These are phyloP conservation scores for Geosiphon pyriformis DNA, from an alignment of 192 early-diverging fungal genomes.

Conservation along the genomic window DNA sequence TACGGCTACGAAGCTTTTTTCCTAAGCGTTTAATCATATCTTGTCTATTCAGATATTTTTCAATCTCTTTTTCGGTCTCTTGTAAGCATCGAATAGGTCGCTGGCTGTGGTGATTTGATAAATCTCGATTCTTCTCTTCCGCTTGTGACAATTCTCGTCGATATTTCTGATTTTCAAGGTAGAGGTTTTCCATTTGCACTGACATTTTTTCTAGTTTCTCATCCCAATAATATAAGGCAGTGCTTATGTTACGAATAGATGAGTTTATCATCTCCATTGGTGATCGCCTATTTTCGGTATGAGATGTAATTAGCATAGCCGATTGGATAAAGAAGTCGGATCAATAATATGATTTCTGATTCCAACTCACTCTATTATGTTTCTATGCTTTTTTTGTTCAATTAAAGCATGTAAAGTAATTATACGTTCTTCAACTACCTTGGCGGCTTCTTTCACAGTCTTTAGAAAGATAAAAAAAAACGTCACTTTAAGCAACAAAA, in stretches of 20 bases:
- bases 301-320: background rate
- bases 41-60: background rate
- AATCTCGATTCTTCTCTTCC: background rate
- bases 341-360: too few relatives aligned
- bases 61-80: background rate
- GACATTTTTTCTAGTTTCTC: background rate
- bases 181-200: background rate
- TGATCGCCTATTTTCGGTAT: background rate
- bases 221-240: background rate
- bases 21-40: background rate
- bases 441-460: slow-evolving; percentile 4
- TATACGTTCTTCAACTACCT: slow-evolving; percentile 13
- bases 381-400: slow-evolving; percentile 10
- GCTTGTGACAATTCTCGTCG: background rate
- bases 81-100: background rate
- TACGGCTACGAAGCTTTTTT: background rate
- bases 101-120: background rate
- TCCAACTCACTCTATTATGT: background rate
- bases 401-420: slow-evolving; percentile 12
- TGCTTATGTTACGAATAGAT: slow-evolving; percentile 3
- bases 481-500: background rate
- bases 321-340: too few relatives aligned
- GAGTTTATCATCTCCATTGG: background rate
- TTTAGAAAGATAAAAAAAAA: background rate
- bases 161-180: background rate